Conservation (phyloP, 164 flowering plant genomes). For the Buxus sempervirens region DNA sequence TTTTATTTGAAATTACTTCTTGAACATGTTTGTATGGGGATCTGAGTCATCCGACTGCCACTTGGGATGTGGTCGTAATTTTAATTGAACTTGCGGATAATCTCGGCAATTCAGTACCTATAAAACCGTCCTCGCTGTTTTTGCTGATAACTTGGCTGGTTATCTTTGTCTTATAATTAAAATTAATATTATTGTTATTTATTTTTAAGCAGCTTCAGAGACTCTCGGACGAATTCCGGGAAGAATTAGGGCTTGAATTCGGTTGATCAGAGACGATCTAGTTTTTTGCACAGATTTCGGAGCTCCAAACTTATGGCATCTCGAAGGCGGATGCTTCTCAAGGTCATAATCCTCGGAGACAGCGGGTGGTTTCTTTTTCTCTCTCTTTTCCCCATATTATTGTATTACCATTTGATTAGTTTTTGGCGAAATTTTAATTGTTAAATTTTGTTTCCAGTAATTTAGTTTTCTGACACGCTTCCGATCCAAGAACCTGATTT, state of each 20-base stretch:
- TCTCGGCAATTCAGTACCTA: too few species aligned
- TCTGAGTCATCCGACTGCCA: too few species aligned
- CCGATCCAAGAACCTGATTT: neutral
- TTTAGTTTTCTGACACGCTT: neutral
- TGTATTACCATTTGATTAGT: neutral
- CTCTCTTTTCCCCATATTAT: neutral
- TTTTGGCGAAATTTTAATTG: neutral
- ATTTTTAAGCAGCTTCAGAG: too few species aligned
- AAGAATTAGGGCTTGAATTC: neutral
- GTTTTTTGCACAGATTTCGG: neutral
- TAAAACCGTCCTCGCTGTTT: too few species aligned
- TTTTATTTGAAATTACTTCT: too few species aligned
- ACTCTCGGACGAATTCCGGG: neutral
- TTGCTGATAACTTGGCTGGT: too few species aligned
- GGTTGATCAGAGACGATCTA: neutral
- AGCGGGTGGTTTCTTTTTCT: conserved; percentile 43
- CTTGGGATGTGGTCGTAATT: too few species aligned
- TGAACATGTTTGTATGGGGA: too few species aligned
- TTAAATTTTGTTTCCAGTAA: neutral
- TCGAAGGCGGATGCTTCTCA: conserved; percentile 63
- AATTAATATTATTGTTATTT: too few species aligned
- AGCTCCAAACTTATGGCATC: conserved; percentile 46
- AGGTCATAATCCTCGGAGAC: conserved; percentile 74
- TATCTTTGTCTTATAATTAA: too few species aligned
- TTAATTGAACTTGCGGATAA: too few species aligned